phyloP scores from a whole-genome alignment of 2,329 filamentous ascomycete genomes.

The Hymenoscyphus scutula region DNA sequence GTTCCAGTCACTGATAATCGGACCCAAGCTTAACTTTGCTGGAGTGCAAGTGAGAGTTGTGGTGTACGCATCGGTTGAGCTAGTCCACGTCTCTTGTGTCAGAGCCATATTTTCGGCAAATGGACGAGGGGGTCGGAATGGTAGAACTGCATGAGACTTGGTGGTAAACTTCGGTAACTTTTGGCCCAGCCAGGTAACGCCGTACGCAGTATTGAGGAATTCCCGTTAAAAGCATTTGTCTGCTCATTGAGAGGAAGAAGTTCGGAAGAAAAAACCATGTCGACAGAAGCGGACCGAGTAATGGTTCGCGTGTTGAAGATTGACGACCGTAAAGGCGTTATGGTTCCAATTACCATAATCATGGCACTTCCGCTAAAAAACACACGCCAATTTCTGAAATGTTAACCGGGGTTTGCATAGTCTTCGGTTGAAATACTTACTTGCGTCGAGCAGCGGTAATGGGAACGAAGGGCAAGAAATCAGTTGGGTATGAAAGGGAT shows the following conservation, averaged over 20 bases:
- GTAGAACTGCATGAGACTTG: slow-evolving; percentile 41
- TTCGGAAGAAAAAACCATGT: slow-evolving; percentile 28
- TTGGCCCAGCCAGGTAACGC: slow-evolving; percentile 47
- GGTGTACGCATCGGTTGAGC: slow-evolving; percentile 34
- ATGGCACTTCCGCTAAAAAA: slow-evolving; percentile 48
- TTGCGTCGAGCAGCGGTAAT: slow-evolving; percentile 39
- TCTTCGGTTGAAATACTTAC: slow-evolving; percentile 2
- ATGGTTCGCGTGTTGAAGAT: slow-evolving; percentile 46
- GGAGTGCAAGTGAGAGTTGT: slow-evolving; percentile 43
- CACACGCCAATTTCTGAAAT: slow-evolving; percentile 50
- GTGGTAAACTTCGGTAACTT: slow-evolving; percentile 45
- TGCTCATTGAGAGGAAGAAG: slow-evolving; percentile 37
- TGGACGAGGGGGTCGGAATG: slow-evolving; percentile 37
- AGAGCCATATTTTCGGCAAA: too few species aligned
- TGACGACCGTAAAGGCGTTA: slow-evolving; percentile 56
- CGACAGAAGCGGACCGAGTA: background rate
- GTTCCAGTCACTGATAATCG: too few species aligned
- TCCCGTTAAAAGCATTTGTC: slow-evolving; percentile 32
- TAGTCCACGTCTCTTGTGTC: slow-evolving; percentile 22
- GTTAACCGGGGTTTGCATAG: background rate
- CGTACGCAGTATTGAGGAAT: slow-evolving; percentile 47
- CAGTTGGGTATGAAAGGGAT: slow-evolving; percentile 53
- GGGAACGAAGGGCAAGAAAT: slow-evolving; percentile 45
- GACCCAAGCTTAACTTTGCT: slow-evolving; percentile 31
- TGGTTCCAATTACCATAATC: slow-evolving; percentile 51